Evolutionary conservation across 179 eudicot genomes (phyloP).

Genomic region (Heliamphora pulchella): DNA sequence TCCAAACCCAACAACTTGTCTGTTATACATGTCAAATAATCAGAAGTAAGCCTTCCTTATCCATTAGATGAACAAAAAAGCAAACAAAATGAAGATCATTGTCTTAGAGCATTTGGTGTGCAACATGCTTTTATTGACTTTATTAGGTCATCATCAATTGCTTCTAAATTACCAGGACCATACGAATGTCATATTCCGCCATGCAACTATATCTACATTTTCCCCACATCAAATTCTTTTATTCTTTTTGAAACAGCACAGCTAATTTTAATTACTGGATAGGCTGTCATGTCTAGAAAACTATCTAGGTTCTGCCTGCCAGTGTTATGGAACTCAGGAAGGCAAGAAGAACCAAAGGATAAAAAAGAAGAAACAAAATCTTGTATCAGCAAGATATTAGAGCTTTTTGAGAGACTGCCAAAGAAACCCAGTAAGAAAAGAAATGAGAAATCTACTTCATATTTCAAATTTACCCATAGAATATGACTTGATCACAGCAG

Average conservation of each 20-base stretch:
- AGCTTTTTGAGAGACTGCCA: neutral
- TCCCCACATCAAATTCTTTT: neutral
- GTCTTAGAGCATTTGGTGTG: neutral
- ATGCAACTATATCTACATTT: too few relatives aligned
- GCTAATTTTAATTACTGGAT: neutral
- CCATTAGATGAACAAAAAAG: neutral
- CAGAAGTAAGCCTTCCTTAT: neutral
- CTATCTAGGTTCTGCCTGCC: neutral
- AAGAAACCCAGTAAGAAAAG: neutral
- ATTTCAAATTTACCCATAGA: neutral
- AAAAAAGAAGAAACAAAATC: neutral
- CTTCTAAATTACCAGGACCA: neutral
- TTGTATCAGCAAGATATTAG: neutral
- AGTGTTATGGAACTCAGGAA: neutral
- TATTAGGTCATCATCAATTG: neutral
- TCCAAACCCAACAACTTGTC: conserved; percentile 39
- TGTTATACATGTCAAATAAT: conserved; percentile 12
- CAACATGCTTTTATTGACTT: neutral
- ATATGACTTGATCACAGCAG: neutral
- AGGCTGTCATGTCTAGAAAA: neutral
- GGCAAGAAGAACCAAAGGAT: neutral
- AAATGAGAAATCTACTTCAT: neutral
- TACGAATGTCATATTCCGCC: neutral
- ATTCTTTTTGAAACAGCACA: neutral
- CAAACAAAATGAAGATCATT: neutral